Conservation (phyloP, 176 grass and related monocot species). For the Raddia distichophylla region DNA sequence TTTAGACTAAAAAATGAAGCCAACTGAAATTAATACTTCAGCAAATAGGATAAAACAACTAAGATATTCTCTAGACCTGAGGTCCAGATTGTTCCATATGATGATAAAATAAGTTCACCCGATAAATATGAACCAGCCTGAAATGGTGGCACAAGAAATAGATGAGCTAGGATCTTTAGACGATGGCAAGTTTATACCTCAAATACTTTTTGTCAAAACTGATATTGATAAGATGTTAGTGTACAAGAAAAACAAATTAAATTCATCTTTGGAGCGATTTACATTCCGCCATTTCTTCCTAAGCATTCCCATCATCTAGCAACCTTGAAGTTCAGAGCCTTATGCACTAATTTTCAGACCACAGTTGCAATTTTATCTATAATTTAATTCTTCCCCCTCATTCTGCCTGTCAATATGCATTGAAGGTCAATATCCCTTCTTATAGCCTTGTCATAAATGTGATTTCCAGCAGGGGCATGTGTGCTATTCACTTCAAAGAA, state of each 20-base stretch:
- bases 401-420: not conserved
- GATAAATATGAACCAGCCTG: not conserved
- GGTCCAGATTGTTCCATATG: not conserved
- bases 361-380: not conserved
- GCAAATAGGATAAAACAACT: not conserved
- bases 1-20: not conserved
- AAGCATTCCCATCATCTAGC: not conserved
- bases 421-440: not conserved
- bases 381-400: not conserved
- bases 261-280: not conserved
- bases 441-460: not conserved
- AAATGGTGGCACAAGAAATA: not conserved
- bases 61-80: not conserved
- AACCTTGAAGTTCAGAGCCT: not conserved
- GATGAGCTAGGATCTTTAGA: not conserved
- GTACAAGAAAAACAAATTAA: not conserved
- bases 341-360: not conserved
- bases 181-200: not conserved
- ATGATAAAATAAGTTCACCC: not conserved
- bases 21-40: constrained; percentile 5
- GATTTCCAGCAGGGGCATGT: not conserved
- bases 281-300: not conserved
- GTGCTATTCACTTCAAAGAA: not conserved
- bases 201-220: not conserved
- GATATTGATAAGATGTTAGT: not conserved